Evolutionary conservation across 2,329 filamentous ascomycete genomes (phyloP).

Genomic region (Rhytidhysteron rufulum): DNA sequence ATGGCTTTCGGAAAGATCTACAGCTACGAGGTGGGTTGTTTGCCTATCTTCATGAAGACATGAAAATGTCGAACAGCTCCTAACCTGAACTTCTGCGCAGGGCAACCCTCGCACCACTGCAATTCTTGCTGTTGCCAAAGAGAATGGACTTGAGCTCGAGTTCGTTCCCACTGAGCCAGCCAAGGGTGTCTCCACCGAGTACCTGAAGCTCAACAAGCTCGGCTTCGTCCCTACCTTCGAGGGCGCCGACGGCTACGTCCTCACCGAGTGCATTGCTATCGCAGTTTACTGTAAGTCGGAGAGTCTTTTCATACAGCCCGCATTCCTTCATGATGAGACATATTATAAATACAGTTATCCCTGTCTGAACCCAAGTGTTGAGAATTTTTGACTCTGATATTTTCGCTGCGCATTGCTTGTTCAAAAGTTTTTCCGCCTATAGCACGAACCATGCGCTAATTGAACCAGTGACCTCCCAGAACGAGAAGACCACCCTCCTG

Average conservation of each 20-base stretch:
- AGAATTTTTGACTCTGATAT: slow-evolving; percentile 67
- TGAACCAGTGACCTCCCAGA: slow-evolving; percentile 85
- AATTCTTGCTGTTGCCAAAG: slow-evolving; percentile 92
- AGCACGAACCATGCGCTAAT: slow-evolving; percentile 9
- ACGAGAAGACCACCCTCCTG: slow-evolving; percentile 98
- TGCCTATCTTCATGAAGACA: slow-evolving; percentile 6
- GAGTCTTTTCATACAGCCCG: slow-evolving; percentile 3
- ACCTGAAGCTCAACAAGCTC: slow-evolving; percentile 80
- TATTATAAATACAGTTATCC: slow-evolving; percentile 59
- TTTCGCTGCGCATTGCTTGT: too few relatives aligned
- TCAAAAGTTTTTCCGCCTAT: too few relatives aligned
- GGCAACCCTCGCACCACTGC: slow-evolving; percentile 84
- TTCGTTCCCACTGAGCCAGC: slow-evolving; percentile 67
- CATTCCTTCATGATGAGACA: slow-evolving; percentile 64
- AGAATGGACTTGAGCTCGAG: slow-evolving; percentile 91
- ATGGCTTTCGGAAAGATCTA: slow-evolving; percentile 99
- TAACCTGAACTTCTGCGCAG: slow-evolving; percentile 46
- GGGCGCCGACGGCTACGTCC: slow-evolving; percentile 83
- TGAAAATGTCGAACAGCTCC: slow-evolving; percentile 21
- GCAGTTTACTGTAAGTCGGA: slow-evolving; percentile 87
- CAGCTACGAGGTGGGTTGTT: slow-evolving; percentile 70
- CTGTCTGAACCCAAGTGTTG: slow-evolving; percentile 96
- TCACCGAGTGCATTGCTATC: slow-evolving; percentile 90
- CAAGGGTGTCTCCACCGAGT: slow-evolving; percentile 67
- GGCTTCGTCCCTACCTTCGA: slow-evolving; percentile 92